Evolutionary conservation across 805 yeast genomes (phyloP).

Genomic region (Candida qinlingensis): DNA sequence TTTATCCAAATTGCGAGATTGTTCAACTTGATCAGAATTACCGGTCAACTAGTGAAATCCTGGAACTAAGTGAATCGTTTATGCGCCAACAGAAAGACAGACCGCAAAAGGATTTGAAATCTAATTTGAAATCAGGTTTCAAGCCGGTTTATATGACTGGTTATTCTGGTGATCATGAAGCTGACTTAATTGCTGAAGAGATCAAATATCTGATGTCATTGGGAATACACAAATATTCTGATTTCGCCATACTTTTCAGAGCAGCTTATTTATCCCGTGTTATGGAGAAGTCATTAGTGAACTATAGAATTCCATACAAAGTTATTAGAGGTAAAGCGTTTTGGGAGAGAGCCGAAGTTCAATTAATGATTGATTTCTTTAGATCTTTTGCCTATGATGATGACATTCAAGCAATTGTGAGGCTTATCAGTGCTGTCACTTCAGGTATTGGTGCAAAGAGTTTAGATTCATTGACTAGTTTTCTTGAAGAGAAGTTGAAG

Average conservation of each 20-base stretch:
- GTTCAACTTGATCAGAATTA: slow-evolving; percentile 64
- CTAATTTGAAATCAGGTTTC: slow-evolving; percentile 39
- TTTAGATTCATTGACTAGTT: slow-evolving; percentile 8
- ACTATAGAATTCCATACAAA: slow-evolving; percentile 53
- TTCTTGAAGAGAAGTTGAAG: slow-evolving; percentile 1
- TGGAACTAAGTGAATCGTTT: slow-evolving; percentile 56
- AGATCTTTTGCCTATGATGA: slow-evolving; percentile 52
- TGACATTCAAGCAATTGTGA: slow-evolving; percentile 55
- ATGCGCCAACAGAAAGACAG: slow-evolving; percentile 58
- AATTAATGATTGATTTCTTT: slow-evolving; percentile 55
- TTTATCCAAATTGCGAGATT: slow-evolving; percentile 30
- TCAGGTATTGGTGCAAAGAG: slow-evolving; percentile 59
- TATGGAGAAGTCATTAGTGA: slow-evolving; percentile 59
- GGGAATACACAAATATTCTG: slow-evolving; percentile 42
- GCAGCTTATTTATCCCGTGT: slow-evolving; percentile 54
- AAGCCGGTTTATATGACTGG: slow-evolving; percentile 43
- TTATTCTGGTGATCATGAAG: slow-evolving; percentile 46
- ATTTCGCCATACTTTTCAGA: slow-evolving; percentile 69
- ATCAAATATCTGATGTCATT: slow-evolving; percentile 41
- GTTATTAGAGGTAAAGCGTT: slow-evolving; percentile 72
- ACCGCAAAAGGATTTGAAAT: slow-evolving; percentile 35
- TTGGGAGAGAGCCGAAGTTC: slow-evolving; percentile 73
- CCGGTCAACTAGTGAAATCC: slow-evolving; percentile 67
- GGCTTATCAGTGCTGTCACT: slow-evolving; percentile 47
- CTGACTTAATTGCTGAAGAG: slow-evolving; percentile 51